Base-by-base conservation (phyloP, 768 basidiomycete species). In the Lactarius deliciosus region DNA sequence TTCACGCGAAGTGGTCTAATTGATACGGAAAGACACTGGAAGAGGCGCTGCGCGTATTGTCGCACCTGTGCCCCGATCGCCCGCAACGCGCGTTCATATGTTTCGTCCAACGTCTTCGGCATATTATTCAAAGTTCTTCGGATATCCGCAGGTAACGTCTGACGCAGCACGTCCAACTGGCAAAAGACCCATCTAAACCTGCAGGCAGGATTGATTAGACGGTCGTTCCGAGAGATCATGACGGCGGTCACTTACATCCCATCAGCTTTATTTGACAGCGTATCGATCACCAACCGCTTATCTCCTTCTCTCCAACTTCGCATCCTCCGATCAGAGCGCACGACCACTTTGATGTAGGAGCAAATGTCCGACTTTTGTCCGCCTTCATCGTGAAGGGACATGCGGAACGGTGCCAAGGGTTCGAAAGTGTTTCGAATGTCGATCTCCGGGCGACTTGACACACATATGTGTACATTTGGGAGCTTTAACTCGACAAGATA, bases 101-200 rank as follows among this genome's bases (percentile, higher is more conserved):
- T 64, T 28, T 22, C 58, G 8, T 64, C 36, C 11, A 64, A 50
- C 0, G 64, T 64, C 38, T 25, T 8, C 6, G 64, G 64, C 2
- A 64, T 25, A 11, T 41, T 11, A 0, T 55, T 6, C 10, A 65
- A 36, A 34, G 53, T 38, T 2, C 9, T 16, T 5, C 11, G 58
- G 34, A 65, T 55, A 11, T 30, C 5, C 15, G 1, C 28, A 3
- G 58, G 38, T 2, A 60, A 50, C n/a, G 47, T 41, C 28, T 22
- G 47, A 1, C 64, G 40, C 34, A 65, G 53, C 16, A 41, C 30
- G 0, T 41, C n/a, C 1, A 65, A 20, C 30, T 60, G 64, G 22
- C 64, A 65, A n/a, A 32, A 40, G 3, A 53, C 58, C 57, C 58
- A 64, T 38, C 50, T 16, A 5, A 65, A 65, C 64, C 64, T 65